Evolutionary conservation across 176 grass and related monocot species (phyloP), one percentile per base, ranked within the genome.

Genomic region (Eragrostis nindensis): DNA sequence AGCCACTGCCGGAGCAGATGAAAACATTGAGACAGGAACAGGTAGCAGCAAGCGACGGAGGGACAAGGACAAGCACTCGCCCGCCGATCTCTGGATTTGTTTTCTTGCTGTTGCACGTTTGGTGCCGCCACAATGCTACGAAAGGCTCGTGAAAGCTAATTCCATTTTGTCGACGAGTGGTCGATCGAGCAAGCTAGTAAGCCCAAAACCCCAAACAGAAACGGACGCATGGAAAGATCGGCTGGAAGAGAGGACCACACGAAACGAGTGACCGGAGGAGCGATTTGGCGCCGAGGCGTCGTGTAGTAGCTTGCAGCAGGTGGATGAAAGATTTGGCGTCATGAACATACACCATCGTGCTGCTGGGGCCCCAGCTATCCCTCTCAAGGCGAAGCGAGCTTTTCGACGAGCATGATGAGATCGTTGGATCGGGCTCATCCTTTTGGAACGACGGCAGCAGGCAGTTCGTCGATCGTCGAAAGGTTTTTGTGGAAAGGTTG

Each of bases 321-420:
- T 30, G 48, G 18, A 8, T 27, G 56, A 36, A 36, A 56, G 50
- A 46, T 30, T 8, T 24, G 26, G 24, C 6, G 32, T 32, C 50
- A 22, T 43, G 41, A 62, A n/a, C 25, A 44, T 8, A n/a, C 21
- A 36, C 18, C 53, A 8, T n/a, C 19, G 54, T 54, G 24, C 7
- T 55, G 19, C 19, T 55, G 18, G 52, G 52, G 0, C 6, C 52
- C 57, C 78, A 25, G 8, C 43, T 19, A 62, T 77, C 61, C 24
- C 78, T 71, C 70, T 84, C 82, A 2, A 41, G 56, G 27, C 41
- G 7, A 15, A 8, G 40, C 52, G 32, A 59, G 30, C 75, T 77
- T 85, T 86, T 77, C 13, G n/a, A 71, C 62, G 54, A 78, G 53
- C 73, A 86, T 86, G 61, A 80, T 32, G 69, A 55, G 52, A 9